Base-by-base conservation (phyloP, 2,329 filamentous ascomycete genomes). In the Nigrospora osmanthi region DNA sequence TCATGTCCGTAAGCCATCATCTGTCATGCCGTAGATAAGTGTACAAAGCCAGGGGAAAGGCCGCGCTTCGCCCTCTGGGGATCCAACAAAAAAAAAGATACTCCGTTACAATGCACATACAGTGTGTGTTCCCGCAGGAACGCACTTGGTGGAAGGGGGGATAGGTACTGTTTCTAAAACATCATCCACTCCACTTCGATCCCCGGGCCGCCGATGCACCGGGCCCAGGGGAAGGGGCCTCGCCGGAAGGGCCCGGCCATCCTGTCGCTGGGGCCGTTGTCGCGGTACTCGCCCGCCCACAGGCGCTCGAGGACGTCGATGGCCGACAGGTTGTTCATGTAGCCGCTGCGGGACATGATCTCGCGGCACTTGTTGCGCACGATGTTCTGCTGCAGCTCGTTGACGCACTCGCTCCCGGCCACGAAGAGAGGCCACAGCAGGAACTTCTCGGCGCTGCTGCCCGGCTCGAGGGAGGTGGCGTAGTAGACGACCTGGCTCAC, bases 371-470 rank as follows among this genome's bases (percentile, higher is more conserved):
- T 84, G 52, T 80, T 75, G 43, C 89, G 81, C 43, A 96, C 85
- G 47, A 90, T 80, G 46, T 80, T 78, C 51, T 90, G 85, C 58
- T 95, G 87, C 42, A 82, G 71, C 56, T 87, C 81, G 52, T 88
- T 85, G 50, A 93, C 84, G 56, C 89, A 95, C 68, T 96, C 91
- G 17, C 87, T 89, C 16, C 90, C 90, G 1, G 85, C 83, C 43
- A 96, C 85, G 61, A 96, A 95, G 3, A 96, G 75, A 3, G 91
- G 90, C 91, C 90, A 96, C 10, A 96, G 78, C 11, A 96, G 69
- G 61, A 95, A 95, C 59, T 95, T 94, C 65, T 95, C 85, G 34
- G 85, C 83, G 40, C 75, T 77, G 55, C 78, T 81, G 35, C 77
- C 85, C 3, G 83, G 76, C 49, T 87, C 82, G 34, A 96, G 81